Evolutionary conservation across 176 grass and related monocot species (phyloP), one percentile per base, ranked within the genome.

Genomic region (Paspalum vaginatum): DNA sequence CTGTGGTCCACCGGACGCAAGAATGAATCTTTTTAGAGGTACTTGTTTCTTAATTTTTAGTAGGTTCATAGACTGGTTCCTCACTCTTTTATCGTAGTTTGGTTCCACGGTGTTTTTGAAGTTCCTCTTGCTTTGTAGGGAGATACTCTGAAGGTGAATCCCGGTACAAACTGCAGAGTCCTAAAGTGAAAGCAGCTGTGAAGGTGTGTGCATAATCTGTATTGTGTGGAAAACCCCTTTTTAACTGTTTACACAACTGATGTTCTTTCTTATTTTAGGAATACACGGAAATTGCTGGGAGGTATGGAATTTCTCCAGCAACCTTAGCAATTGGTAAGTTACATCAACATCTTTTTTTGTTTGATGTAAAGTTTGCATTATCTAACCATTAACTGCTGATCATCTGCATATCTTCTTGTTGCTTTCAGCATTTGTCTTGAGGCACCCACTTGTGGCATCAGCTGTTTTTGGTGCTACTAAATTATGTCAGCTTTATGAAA

Each of bases 11-110:
- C 70, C 52, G 46, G 90, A 95, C 61, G 92, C 90, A 85, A 82
- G 95, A 77, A 87, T 98, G 86, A 98, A 95, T 87, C 77, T 98
- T 78, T 98, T 98, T 71, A 87, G 57, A 91, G 92, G 95, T 94
- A 62, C 7, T 39, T 41, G 26, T n/a, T 43, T 84, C 25, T 38
- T 48, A 2, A 18, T 38, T 62, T 73, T 41, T 20, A 58, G 27
- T 73, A 46, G 22, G 13, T 70, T 21, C 20, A 56, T 20, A 75
- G 44, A 18, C 61, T 54, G 44, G 15, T 59, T 89, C 12, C 51
- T 44, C 57, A 0, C 46, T 60, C 13, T 48, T 53, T 57, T 50
- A 72, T 64, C 79, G 60, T 26, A 9, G 12, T 72, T 45, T 43
- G 53, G 37, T 59, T 37, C 11, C 18, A 45, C 49, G 25, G 45